Percentiles rank a stretch among this genome's conserved stretches.
phyloP scores from a whole-genome alignment of 2,329 filamentous ascomycete species.

The Aspergillus luchuensis region DNA sequence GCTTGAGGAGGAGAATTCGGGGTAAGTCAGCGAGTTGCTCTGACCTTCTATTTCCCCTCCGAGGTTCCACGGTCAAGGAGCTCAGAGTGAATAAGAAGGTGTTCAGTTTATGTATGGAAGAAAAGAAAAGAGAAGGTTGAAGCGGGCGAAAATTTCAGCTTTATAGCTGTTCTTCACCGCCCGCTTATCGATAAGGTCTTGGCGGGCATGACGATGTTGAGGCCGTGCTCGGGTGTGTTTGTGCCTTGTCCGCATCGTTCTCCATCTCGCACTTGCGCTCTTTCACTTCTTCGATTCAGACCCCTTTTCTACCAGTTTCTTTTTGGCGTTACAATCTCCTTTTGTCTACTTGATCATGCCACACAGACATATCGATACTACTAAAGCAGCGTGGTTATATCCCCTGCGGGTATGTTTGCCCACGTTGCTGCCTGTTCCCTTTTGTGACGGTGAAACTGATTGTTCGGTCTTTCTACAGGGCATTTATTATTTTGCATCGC shows the following conservation, averaged over 20 bases:
- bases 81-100: constrained; percentile 53
- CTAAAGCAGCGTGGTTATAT: constrained; percentile 50
- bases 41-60: constrained; percentile 53
- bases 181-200: constrained; percentile 41
- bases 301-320: not conserved
- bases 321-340: not conserved
- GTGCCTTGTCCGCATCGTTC: not conserved
- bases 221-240: not conserved
- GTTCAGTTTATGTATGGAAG: constrained; percentile 42
- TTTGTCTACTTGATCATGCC: constrained; percentile 18
- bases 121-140: constrained; percentile 31
- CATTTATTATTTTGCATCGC: constrained; percentile 76
- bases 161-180: constrained; percentile 28
- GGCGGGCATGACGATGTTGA: constrained; percentile 7
- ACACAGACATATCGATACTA: constrained; percentile 24
- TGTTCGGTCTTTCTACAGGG: constrained; percentile 48
- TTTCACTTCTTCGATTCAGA: not conserved
- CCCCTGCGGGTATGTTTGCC: constrained; percentile 47
- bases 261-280: not conserved
- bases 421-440: constrained; percentile 6
- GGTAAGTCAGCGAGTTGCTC: constrained; percentile 49
- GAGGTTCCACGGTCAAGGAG: constrained; percentile 43
- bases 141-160: constrained; percentile 24
- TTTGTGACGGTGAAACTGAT: not conserved
- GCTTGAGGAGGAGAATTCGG: constrained; percentile 43